Conservation (phyloP, 257 asterid species). For the Misopates orontium region DNA sequence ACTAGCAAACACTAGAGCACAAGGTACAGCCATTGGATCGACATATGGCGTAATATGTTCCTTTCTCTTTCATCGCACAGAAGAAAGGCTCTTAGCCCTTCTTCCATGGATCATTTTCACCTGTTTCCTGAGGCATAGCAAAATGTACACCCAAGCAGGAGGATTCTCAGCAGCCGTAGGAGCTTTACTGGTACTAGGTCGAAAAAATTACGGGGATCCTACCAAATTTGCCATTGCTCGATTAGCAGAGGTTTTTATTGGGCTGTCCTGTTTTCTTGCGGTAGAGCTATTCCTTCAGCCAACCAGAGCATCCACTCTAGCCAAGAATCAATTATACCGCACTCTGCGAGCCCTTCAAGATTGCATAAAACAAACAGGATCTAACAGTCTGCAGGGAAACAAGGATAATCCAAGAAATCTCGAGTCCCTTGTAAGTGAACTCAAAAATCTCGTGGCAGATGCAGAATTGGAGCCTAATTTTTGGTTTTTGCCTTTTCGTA, state of each 20-base stretch:
- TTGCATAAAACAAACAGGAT: slow-evolving; percentile 27
- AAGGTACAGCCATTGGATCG: slow-evolving; percentile 81
- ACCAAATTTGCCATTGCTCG: slow-evolving; percentile 58
- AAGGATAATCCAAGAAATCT: slow-evolving; percentile 31
- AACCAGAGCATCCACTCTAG: slow-evolving; percentile 59
- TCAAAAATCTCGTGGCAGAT: slow-evolving; percentile 34
- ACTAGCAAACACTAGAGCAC: slow-evolving; percentile 64
- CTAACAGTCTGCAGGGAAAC: slow-evolving; percentile 6
- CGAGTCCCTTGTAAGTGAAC: slow-evolving; percentile 31
- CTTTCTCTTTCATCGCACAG: slow-evolving; percentile 41
- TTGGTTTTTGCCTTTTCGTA: slow-evolving; percentile 55
- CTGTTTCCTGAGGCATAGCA: slow-evolving; percentile 55
- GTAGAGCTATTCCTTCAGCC: slow-evolving; percentile 67
- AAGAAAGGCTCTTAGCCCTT: slow-evolving; percentile 49
- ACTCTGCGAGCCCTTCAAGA: slow-evolving; percentile 38
- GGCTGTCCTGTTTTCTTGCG: slow-evolving; percentile 42
- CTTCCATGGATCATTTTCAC: slow-evolving; percentile 69
- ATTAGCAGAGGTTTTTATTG: slow-evolving; percentile 55
- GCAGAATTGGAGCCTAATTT: slow-evolving; percentile 55
- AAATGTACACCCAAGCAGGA: slow-evolving; percentile 61
- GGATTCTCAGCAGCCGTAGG: slow-evolving; percentile 67
- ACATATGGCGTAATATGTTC: slow-evolving; percentile 65
- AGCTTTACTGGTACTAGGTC: slow-evolving; percentile 64
- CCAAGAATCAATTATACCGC: slow-evolving; percentile 37
- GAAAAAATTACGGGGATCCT: slow-evolving; percentile 55